phyloP scores from a whole-genome alignment of 2,329 filamentous ascomycete genomes.

The Calonectria ilicicola region DNA sequence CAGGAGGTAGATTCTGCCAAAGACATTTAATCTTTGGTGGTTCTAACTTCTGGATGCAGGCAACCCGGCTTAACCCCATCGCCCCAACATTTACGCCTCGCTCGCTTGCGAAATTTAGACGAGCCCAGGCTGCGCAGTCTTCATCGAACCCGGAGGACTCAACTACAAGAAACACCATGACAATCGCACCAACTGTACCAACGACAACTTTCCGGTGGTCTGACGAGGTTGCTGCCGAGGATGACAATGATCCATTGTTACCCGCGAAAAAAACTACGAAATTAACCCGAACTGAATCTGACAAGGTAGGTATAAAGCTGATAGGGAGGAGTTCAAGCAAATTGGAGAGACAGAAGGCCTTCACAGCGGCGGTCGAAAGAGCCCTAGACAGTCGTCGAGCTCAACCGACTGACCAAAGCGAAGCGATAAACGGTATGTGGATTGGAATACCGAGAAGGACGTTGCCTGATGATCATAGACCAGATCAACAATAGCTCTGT shows the following conservation, averaged over 20 bases:
- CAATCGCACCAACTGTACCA: conserved; percentile 19
- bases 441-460: background rate
- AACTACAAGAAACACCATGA: conserved; percentile 4
- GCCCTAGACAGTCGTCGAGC: conserved; percentile 30
- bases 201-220: conserved; percentile 42
- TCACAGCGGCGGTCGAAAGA: conserved; percentile 35
- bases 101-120: conserved; percentile 33
- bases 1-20: conserved; percentile 64
- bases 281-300: background rate
- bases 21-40: conserved; percentile 46
- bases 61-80: conserved; percentile 66
- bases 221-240: conserved; percentile 45
- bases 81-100: conserved; percentile 68
- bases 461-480: conserved; percentile 32
- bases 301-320: background rate
- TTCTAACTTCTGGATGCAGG: conserved; percentile 60
- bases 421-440: conserved; percentile 30
- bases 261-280: background rate
- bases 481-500: conserved; percentile 32
- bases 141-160: conserved; percentile 30
- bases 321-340: conserved; percentile 10
- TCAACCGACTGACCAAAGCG: background rate
- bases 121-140: conserved; percentile 18
- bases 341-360: conserved; percentile 31
- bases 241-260: conserved; percentile 18